Evolutionary conservation across 345 rosid genomes (phyloP).

Genomic region (sweet orange (Citrus sinensis)): DVS_A1.0 CM039163.1:42225001-42225500

Average conservation of each 20-base stretch:
- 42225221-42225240: background rate
- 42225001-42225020: background rate
- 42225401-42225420: background rate
- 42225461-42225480: slow-evolving; percentile 60
- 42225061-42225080: background rate
- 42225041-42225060: background rate
- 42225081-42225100: no score
- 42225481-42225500: slow-evolving; percentile 72
- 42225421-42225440: slow-evolving; percentile 51
- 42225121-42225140: background rate
- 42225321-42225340: background rate
- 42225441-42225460: slow-evolving; percentile 67
- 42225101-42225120: background rate
- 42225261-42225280: background rate
- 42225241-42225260: background rate
- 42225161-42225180: background rate
- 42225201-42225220: background rate
- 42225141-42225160: background rate
- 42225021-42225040: background rate
- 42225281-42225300: no score
- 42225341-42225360: background rate
- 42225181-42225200: background rate
- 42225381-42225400: background rate
- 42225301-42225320: no score
- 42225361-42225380: background rate